Percentiles rank a stretch among this genome's conserved stretches.
These are phyloP conservation scores for Colletotrichum noveboracense DNA, from an alignment of 2,329 filamentous ascomycete species.

Conservation along the genomic window DNA sequence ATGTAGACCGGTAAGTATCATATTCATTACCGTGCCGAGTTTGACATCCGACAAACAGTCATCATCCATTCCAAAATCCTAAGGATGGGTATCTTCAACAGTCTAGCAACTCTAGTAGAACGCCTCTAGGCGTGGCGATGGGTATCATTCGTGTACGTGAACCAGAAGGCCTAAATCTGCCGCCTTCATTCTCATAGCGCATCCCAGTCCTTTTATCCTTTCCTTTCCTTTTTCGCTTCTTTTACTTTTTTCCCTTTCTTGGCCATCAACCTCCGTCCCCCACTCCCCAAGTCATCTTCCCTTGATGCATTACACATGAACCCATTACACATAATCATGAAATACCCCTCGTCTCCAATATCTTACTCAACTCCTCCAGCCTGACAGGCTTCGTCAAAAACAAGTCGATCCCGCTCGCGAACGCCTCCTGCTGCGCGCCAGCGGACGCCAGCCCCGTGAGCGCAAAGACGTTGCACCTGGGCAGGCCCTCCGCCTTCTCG, in stretches of 20 bases:
- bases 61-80: background rate
- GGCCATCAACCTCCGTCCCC: too few species aligned
- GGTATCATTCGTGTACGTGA: background rate
- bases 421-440: slow-evolving; percentile 56
- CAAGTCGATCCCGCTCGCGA: slow-evolving; percentile 56
- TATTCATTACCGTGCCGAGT: too few species aligned
- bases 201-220: background rate
- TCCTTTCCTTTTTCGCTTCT: rapidly evolving
- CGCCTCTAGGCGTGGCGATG: background rate
- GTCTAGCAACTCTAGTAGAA: background rate
- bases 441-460: slow-evolving; percentile 57
- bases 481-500: slow-evolving; percentile 46
- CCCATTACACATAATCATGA: background rate
- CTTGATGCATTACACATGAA: background rate
- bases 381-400: slow-evolving; percentile 61
- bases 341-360: background rate
- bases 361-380: slow-evolving; percentile 40
- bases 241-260: background rate
- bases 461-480: slow-evolving; percentile 53
- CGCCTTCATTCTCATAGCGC: background rate
- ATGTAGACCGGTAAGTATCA: too few species aligned
- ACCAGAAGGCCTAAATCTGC: background rate
- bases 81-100: background rate
- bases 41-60: background rate
- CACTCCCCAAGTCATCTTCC: too few species aligned